These are phyloP conservation scores for Amphichorda felina DNA, from an alignment of 2,329 filamentous ascomycete genomes.

Conservation along the genomic window DNA sequence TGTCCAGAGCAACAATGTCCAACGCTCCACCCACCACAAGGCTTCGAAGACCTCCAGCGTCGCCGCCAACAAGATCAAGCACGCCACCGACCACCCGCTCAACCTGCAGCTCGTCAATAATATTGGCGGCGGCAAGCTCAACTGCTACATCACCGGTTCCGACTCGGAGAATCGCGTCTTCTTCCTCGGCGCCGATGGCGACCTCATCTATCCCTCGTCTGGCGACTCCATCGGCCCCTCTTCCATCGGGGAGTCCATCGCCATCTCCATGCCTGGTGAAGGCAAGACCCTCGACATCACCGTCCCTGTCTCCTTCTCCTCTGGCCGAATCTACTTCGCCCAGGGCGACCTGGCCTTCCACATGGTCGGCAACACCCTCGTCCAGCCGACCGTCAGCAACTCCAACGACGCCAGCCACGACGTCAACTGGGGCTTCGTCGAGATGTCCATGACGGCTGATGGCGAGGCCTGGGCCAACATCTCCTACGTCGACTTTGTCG, in stretches of 20 bases:
- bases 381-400: slow-evolving; percentile 35
- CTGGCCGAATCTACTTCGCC: slow-evolving; percentile 33
- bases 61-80: neutral
- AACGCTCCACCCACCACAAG: slow-evolving; percentile 5
- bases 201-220: slow-evolving; percentile 28
- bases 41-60: slow-evolving; percentile 4
- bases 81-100: slow-evolving; percentile 7
- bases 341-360: slow-evolving; percentile 28
- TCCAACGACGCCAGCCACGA: slow-evolving; percentile 27
- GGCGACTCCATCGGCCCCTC: slow-evolving; percentile 20
- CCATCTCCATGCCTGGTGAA: slow-evolving; percentile 26
- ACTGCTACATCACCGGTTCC: slow-evolving; percentile 32
- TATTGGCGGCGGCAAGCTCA: slow-evolving; percentile 21
- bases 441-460: slow-evolving; percentile 29
- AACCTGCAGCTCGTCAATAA: slow-evolving; percentile 29
- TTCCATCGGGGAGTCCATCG: slow-evolving; percentile 23
- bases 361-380: slow-evolving; percentile 28
- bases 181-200: slow-evolving; percentile 27
- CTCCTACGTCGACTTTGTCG: slow-evolving; percentile 38
- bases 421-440: slow-evolving; percentile 37
- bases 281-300: slow-evolving; percentile 24
- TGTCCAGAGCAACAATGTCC: slow-evolving; percentile 27
- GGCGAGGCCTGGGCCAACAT: slow-evolving; percentile 33
- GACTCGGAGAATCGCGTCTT: slow-evolving; percentile 26
- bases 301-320: slow-evolving; percentile 25